Evolutionary conservation across 164 flowering plant genomes (phyloP).

Genomic region (Paratinospora sagittata): DNA sequence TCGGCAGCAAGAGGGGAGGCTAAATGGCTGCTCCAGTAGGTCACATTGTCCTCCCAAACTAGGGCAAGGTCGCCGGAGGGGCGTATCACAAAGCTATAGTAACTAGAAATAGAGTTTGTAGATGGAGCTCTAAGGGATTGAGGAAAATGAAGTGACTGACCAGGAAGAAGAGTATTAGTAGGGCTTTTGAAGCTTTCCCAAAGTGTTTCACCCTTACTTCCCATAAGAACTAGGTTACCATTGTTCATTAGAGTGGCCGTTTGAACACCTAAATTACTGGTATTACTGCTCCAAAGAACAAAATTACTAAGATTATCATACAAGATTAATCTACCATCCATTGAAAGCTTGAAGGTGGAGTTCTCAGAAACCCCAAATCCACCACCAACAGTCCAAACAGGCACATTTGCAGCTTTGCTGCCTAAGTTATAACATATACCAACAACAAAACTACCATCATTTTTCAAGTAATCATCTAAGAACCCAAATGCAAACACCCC

Average conservation of each 20-base stretch:
- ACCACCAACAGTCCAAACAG: slow-evolving; percentile 51
- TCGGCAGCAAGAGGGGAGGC: slow-evolving; percentile 20
- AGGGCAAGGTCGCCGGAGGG: slow-evolving; percentile 37
- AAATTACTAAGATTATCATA: slow-evolving; percentile 30
- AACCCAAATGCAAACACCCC: slow-evolving; percentile 53
- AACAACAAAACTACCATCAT: slow-evolving; percentile 34
- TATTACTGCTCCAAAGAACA: slow-evolving; percentile 43
- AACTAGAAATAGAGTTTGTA: slow-evolving; percentile 32
- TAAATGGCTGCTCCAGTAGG: slow-evolving; percentile 45
- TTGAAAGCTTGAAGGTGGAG: slow-evolving; percentile 38
- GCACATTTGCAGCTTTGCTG: slow-evolving; percentile 28
- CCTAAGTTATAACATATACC: slow-evolving; percentile 42
- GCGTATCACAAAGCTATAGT: slow-evolving; percentile 34
- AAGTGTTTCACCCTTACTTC: slow-evolving; percentile 22
- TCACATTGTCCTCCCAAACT: slow-evolving; percentile 49
- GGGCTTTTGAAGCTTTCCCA: slow-evolving; percentile 55
- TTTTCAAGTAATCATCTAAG: slow-evolving; percentile 23
- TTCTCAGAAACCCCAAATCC: slow-evolving; percentile 41
- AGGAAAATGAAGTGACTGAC: slow-evolving; percentile 39
- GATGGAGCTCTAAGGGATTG: slow-evolving; percentile 44
- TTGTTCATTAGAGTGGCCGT: slow-evolving; percentile 38
- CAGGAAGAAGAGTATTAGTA: slow-evolving; percentile 47
- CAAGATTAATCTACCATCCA: slow-evolving; percentile 42
- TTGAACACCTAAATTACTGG: slow-evolving; percentile 40
- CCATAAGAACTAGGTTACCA: slow-evolving; percentile 45